Evolutionary conservation across 1,139 yeast genomes (phyloP).

Genomic region (Pichia sp.): DNA sequence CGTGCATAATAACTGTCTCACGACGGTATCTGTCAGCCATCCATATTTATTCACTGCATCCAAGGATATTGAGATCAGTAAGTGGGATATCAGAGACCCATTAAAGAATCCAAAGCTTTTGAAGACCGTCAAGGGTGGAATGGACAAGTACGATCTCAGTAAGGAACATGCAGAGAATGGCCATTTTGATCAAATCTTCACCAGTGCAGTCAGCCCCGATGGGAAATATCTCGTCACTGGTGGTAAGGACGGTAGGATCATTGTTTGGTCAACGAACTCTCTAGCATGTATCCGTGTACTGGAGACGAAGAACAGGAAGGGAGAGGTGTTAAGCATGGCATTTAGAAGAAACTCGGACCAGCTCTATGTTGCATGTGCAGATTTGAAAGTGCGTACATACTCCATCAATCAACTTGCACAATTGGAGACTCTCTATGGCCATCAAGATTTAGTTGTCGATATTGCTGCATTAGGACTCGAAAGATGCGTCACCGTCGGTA

Average conservation of each 20-base stretch:
- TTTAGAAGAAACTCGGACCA: conserved; percentile 82
- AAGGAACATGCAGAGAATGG: conserved; percentile 45
- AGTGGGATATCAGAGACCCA: conserved; percentile 59
- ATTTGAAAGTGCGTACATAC: conserved; percentile 81
- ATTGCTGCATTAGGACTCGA: conserved; percentile 76
- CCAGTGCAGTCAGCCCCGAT: conserved; percentile 82
- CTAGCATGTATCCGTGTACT: conserved; percentile 68
- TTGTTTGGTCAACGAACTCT: conserved; percentile 81
- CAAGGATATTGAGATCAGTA: conserved; percentile 72
- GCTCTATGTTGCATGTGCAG: conserved; percentile 88
- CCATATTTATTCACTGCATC: conserved; percentile 76
- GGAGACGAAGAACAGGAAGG: conserved; percentile 62
- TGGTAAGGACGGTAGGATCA: conserved; percentile 71
- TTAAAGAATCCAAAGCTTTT: conserved; percentile 51
- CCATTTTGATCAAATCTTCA: conserved; percentile 67
- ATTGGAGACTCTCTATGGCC: conserved; percentile 88
- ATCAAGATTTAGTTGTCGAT: conserved; percentile 82
- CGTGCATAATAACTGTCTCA: conserved; percentile 52
- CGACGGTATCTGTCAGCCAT: conserved; percentile 43
- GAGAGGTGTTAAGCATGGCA: conserved; percentile 62
- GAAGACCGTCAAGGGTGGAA: conserved; percentile 62
- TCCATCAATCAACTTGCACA: conserved; percentile 83
- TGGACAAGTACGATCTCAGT: conserved; percentile 32
- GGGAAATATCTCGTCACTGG: conserved; percentile 89
- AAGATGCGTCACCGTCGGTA: conserved; percentile 92